Evolutionary conservation across 2,329 filamentous ascomycete genomes (phyloP).

Genomic region (Cercospora nicotianae): DNA sequence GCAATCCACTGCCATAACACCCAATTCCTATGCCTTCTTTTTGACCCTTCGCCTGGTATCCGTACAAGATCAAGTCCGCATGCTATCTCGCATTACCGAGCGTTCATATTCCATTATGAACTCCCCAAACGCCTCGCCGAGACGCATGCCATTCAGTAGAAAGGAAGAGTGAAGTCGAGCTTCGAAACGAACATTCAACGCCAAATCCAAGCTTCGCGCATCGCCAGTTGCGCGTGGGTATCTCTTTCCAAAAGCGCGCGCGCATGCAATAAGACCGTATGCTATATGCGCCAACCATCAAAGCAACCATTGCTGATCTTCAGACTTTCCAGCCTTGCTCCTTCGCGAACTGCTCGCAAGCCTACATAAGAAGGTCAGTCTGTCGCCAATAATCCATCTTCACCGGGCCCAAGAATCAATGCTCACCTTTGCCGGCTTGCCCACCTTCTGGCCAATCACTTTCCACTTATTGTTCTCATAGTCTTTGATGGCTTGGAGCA

Average conservation of each 20-base stretch:
- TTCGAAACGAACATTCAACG: slow-evolving; percentile 2
- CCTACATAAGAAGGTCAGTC: slow-evolving; percentile 49
- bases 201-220: slow-evolving; percentile 15
- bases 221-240: slow-evolving; percentile 22
- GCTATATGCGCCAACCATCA: slow-evolving; percentile 15
- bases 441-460: slow-evolving; percentile 91
- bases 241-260: slow-evolving; percentile 20
- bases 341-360: slow-evolving; percentile 91
- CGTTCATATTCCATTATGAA: slow-evolving; percentile 3
- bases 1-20: neutral
- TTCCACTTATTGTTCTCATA: slow-evolving; percentile 99
- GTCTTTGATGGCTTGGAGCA: slow-evolving; percentile 94
- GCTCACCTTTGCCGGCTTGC: slow-evolving; percentile 90
- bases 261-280: slow-evolving; percentile 18
- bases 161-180: slow-evolving; percentile 8
- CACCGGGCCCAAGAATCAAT: neutral
- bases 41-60: slow-evolving; percentile 1
- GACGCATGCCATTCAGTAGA: slow-evolving; percentile 16
- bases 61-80: slow-evolving; percentile 10
- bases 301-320: slow-evolving; percentile 4
- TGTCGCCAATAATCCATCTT: neutral
- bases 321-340: slow-evolving; percentile 61
- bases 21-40: neutral
- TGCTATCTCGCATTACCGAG: slow-evolving; percentile 8
- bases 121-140: slow-evolving; percentile 24